Evolutionary conservation across 345 rosid species (phyloP).

Genomic region (Eucalyptus brandiana): DNA sequence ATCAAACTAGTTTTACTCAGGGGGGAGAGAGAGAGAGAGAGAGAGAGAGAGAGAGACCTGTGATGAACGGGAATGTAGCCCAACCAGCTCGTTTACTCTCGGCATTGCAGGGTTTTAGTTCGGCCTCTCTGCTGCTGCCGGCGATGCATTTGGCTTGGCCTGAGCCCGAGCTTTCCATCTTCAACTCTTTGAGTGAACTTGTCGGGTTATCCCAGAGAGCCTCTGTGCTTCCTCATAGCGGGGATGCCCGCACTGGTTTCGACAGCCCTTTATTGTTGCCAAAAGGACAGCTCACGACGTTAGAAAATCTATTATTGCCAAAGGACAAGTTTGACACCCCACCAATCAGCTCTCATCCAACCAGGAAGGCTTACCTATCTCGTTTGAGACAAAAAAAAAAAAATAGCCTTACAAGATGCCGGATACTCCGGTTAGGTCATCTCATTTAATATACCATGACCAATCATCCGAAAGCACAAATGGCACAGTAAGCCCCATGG

Average conservation of each 20-base stretch:
- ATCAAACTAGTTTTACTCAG: background rate
- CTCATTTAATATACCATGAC: background rate
- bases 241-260: background rate
- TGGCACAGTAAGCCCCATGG: background rate
- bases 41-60: constrained; percentile 10
- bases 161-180: background rate
- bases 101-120: background rate
- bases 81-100: constrained; percentile 20
- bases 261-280: background rate
- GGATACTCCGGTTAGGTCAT: background rate
- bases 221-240: background rate
- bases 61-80: constrained; percentile 41
- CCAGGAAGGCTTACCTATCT: background rate
- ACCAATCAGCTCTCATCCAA: background rate
- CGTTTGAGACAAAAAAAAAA: background rate
- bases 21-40: background rate
- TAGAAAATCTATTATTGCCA: background rate
- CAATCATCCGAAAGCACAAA: background rate
- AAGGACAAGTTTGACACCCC: background rate
- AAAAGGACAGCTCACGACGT: background rate
- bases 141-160: background rate
- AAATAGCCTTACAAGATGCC: background rate
- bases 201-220: background rate
- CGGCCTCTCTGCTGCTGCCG: background rate
- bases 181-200: background rate